Evolutionary conservation across 192 early-diverging fungal genomes (phyloP), one percentile per base, ranked within the genome.

Genomic region (Coemansia sp.): DNA sequence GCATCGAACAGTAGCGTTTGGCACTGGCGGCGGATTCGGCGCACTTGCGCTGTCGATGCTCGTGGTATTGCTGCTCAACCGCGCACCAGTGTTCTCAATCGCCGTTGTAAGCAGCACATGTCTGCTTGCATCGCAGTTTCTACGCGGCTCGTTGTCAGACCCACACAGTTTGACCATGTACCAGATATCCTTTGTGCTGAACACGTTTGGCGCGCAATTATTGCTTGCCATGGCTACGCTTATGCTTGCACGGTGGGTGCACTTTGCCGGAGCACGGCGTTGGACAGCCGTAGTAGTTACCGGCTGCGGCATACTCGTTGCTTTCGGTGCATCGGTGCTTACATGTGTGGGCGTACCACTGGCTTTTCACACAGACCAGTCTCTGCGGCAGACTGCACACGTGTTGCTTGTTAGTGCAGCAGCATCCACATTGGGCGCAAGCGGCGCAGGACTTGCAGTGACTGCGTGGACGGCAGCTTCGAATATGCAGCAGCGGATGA

Each of bases 21-120:
- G 63, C 8, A 59, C 62, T 7, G 71, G 76, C 35, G 71, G 67
- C 2, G 61, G 62, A 12, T 74, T 73, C n/a, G 67, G 60, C 3
- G 71, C 62, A 0, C 64, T 79, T 2, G n/a, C 52, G 2, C 23
- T 74, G 3, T 53, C 71, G 2, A 58, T 53, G 0, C 23, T 65
- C 3, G 64, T 54, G 0, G 63, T 23, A 10, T 39, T 57, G 1
- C 32, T 38, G 3, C 16, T 69, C 22, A 41, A 64, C 1, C 59
- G 62, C 1, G 41, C 57, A 11, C 59, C 41, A 19, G 52, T 50
- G 20, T 70, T 56, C 38, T 6, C 29, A 0, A 54, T 47, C 12
- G 76, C 61, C 1, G n/a, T 54, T 0, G 4, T 69, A 1, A 37
- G 41, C 24, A 62, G 65, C 48, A 27, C 54, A 5, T 52, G 56